phyloP scores from a whole-genome alignment of 2,329 filamentous ascomycete genomes.

The Talaromyces verruculosus region DNA sequence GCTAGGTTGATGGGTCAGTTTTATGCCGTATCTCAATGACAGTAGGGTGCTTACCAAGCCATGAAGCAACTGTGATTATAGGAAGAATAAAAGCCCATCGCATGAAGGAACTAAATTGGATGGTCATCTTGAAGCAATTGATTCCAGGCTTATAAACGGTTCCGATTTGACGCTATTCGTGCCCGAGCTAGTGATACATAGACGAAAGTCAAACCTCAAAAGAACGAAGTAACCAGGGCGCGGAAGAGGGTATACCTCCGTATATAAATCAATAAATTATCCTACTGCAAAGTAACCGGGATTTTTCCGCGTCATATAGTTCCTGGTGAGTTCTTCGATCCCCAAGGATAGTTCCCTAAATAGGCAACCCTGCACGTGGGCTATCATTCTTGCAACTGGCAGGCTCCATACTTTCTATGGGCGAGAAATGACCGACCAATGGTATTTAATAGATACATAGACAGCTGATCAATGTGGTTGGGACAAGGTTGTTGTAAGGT shows the following conservation, averaged over 20 bases:
- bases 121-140: neutral
- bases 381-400: neutral
- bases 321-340: neutral
- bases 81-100: slow-evolving; percentile 17
- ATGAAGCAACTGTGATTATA: slow-evolving; percentile 16
- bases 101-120: neutral
- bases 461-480: neutral
- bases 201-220: neutral
- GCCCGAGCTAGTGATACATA: neutral
- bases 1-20: slow-evolving; percentile 9
- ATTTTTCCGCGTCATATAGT: neutral
- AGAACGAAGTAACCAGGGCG: neutral
- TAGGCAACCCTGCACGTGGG: slow-evolving; percentile 7
- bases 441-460: neutral
- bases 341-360: neutral
- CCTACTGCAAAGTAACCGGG: too few relatives aligned
- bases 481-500: neutral
- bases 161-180: neutral
- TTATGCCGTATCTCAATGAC: neutral
- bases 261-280: neutral
- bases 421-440: neutral
- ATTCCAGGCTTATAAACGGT: neutral
- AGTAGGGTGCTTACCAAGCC: slow-evolving; percentile 13
- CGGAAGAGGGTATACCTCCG: neutral
- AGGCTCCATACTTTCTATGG: neutral